phyloP scores from a whole-genome alignment of 1,139 yeast species.

The Candida sp. region DNA sequence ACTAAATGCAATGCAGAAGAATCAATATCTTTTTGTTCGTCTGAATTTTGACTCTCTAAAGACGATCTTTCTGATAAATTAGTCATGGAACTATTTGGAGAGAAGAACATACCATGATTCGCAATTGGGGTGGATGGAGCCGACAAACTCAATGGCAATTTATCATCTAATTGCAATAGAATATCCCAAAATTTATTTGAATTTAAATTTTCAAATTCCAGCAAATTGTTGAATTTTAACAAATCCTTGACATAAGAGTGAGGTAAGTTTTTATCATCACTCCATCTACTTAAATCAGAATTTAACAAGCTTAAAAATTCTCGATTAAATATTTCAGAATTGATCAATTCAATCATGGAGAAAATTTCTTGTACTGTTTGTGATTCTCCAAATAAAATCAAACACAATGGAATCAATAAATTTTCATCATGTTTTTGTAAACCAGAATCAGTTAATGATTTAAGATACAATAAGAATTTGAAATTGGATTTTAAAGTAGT shows the following conservation, averaged over 20 bases:
- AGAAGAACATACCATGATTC: constrained; percentile 11
- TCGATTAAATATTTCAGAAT: constrained; percentile 27
- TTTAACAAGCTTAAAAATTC: constrained; percentile 25
- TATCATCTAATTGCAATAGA: constrained; percentile 36
- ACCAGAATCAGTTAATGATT: constrained; percentile 35
- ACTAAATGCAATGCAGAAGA: constrained; percentile 29
- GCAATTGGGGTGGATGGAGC: constrained; percentile 45
- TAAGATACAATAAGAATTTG: constrained; percentile 31
- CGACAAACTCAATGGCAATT: constrained; percentile 40
- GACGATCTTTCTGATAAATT: neutral
- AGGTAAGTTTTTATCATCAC: constrained; percentile 14
- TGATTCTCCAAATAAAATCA: constrained; percentile 25
- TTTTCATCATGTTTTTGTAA: constrained; percentile 38
- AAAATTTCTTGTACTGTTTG: constrained; percentile 25
- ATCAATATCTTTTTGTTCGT: constrained; percentile 5
- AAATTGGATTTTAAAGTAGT: constrained; percentile 23
- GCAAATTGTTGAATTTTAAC: constrained; percentile 18
- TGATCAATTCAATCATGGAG: constrained; percentile 30
- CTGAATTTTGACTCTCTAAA: neutral
- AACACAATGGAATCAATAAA: constrained; percentile 36
- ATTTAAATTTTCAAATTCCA: constrained; percentile 33
- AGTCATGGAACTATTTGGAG: constrained; percentile 7
- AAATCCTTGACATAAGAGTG: constrained; percentile 17
- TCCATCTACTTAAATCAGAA: constrained; percentile 26
- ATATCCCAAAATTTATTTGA: constrained; percentile 31